Conservation (phyloP, 2,329 filamentous ascomycete species). For the Penicillium glabrum region DNA sequence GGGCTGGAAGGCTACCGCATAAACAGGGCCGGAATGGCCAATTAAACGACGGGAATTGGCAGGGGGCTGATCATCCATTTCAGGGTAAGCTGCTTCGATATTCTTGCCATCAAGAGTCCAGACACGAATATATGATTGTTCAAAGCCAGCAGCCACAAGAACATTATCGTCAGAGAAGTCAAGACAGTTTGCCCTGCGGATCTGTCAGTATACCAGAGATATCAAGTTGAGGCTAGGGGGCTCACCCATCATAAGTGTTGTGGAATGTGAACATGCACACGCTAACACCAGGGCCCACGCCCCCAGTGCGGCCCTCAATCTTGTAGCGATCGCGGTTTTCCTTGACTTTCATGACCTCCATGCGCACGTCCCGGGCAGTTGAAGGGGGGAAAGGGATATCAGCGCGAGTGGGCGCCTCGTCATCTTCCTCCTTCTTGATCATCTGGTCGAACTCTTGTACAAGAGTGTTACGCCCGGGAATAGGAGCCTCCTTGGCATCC, state of each 20-base stretch:
- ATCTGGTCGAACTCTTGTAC: constrained; percentile 85
- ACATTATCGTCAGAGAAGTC: constrained; percentile 92
- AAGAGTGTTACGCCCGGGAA: constrained; percentile 68
- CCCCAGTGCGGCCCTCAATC: constrained; percentile 80
- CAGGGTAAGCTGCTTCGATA: constrained; percentile 66
- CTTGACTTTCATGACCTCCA: constrained; percentile 91
- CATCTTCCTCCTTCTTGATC: constrained; percentile 84
- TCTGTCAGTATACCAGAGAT: constrained; percentile 20
- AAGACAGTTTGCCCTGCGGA: constrained; percentile 75
- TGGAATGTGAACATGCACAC: constrained; percentile 99
- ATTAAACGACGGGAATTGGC: constrained; percentile 74
- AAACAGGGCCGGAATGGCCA: constrained; percentile 87
- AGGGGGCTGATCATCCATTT: constrained; percentile 61
- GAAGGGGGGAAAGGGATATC: constrained; percentile 87
- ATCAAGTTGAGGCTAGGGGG: background rate
- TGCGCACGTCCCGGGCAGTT: constrained; percentile 81
- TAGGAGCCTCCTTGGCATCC: constrained; percentile 73
- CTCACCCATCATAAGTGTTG: constrained; percentile 87
- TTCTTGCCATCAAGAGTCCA: constrained; percentile 88
- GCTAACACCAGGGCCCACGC: constrained; percentile 78
- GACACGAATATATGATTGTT: constrained; percentile 92
- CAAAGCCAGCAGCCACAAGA: constrained; percentile 83
- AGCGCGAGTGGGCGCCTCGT: constrained; percentile 74
- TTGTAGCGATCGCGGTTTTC: constrained; percentile 90
- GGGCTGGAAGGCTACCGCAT: constrained; percentile 84